Evolutionary conservation across 768 basidiomycete genomes (phyloP), one percentile per base, ranked within the genome.

Genomic region (Calvatia gigantea): DNA sequence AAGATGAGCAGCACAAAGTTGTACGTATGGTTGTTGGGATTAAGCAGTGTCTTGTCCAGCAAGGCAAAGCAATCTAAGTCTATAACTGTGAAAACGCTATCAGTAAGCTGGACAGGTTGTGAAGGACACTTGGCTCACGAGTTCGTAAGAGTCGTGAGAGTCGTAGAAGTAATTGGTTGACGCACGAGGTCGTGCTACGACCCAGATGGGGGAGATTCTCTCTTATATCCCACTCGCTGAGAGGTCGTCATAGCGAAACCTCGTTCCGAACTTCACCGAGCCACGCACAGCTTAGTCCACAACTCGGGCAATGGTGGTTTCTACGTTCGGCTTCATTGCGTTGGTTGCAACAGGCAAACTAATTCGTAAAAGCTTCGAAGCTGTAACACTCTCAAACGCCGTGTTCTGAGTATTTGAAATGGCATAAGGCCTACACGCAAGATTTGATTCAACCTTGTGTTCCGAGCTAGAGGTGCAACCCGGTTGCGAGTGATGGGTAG

Each of bases 31-130:
- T 54, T 69, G 58, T 60, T 65, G 65, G 66, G 65, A 64, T 65
- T 64, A 65, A 72, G 70, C 69, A 67, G 69, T 71, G 72, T 71
- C 74, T 76, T 75, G 74, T 67, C 75, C 75, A 76, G 74, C 74
- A 78, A 74, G 73, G 64, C 72, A 72, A 64, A 70, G 69, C 67
- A 61, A 65, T 62, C 60, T 60, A 46, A 27, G 54, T 35, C 6
- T 47, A 45, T 41, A 35, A 35, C 29, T 45, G 56, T 59, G 25
- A 25, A 1, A 11, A 4, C 11, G 25, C 7, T 42, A 12, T 42
- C 5, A 21, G 21, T 21, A 2, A 3, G 35, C 11, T 12, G 17
- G 11, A 25, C 17, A 4, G 25, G 25, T 21, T 8, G 17, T 42
- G 11, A 11, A 42, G 2, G 17, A 19, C 23, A 52, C 37, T 45